phyloP scores from a whole-genome alignment of 2,329 filamentous ascomycete species.

The Chrysoporthe austroafricana region DNA sequence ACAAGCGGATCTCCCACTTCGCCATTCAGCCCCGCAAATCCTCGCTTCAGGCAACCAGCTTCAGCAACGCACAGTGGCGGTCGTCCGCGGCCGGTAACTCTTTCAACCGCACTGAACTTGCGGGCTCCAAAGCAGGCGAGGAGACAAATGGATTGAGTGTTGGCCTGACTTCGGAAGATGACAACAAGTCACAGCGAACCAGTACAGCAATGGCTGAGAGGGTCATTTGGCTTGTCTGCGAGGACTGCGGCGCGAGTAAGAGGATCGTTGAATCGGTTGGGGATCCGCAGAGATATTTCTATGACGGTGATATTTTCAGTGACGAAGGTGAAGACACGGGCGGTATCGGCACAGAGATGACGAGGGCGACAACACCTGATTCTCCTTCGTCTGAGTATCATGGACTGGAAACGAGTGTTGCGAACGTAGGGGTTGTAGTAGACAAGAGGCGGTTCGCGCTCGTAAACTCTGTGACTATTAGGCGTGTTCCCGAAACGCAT shows the following conservation, averaged over 20 bases:
- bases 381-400: neutral
- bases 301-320: neutral
- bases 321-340: neutral
- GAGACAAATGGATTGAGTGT: neutral
- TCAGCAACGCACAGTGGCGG: neutral
- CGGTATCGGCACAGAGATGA: neutral
- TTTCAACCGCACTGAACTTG: neutral
- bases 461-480: neutral
- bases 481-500: neutral
- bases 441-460: conserved; percentile 1
- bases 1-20: neutral
- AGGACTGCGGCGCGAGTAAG: conserved; percentile 14
- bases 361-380: neutral
- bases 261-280: conserved; percentile 9
- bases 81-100: conserved; percentile 7
- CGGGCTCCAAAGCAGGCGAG: neutral
- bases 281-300: conserved; percentile 15
- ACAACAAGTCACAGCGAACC: conserved; percentile 1
- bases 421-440: neutral
- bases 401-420: neutral
- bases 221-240: conserved; percentile 18
- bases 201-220: conserved; percentile 13
- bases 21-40: conserved; percentile 12
- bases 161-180: neutral
- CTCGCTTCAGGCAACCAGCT: conserved; percentile 7